Evolutionary conservation across 1,284 basidiomycete genomes (phyloP).

Genomic region (Taiwanofungus camphoratus): DNA sequence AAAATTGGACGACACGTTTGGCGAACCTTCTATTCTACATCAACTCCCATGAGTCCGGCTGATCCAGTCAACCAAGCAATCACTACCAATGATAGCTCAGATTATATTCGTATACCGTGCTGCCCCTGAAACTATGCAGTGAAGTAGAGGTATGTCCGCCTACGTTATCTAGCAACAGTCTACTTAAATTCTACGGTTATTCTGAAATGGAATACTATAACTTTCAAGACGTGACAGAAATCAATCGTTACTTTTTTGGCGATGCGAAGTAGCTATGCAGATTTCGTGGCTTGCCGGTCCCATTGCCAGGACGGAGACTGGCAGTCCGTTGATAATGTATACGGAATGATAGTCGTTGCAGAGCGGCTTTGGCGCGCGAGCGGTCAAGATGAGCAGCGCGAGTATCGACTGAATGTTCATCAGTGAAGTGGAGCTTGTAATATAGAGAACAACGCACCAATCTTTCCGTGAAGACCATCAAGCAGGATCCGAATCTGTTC

Average conservation of each 20-base stretch:
- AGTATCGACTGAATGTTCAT: conserved; percentile 47
- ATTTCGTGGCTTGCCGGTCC: conserved; percentile 14
- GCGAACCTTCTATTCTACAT: conserved; percentile 12
- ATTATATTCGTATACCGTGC: not conserved
- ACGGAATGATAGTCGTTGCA: conserved; percentile 59
- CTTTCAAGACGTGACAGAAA: not conserved
- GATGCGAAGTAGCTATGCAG: conserved; percentile 11
- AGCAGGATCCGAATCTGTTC: conserved; percentile 41
- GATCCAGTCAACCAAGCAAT: not conserved
- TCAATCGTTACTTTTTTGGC: not conserved
- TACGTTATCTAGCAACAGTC: too few species aligned
- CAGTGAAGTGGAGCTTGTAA: not conserved
- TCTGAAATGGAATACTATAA: too few species aligned
- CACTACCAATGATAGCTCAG: not conserved
- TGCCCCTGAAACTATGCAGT: too few species aligned
- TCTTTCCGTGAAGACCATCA: conserved; percentile 52
- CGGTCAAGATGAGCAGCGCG: conserved; percentile 68
- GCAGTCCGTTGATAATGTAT: conserved; percentile 53
- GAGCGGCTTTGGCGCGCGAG: conserved; percentile 57
- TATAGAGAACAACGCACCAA: conserved; percentile 38
- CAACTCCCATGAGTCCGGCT: not conserved
- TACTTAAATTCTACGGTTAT: not conserved
- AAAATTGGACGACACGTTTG: conserved; percentile 14
- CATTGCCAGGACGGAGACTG: conserved; percentile 11
- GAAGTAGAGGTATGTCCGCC: too few species aligned